Base-by-base conservation (phyloP, 495 filamentous ascomycete genomes). In the Annulohypoxylon bovei region DNA sequence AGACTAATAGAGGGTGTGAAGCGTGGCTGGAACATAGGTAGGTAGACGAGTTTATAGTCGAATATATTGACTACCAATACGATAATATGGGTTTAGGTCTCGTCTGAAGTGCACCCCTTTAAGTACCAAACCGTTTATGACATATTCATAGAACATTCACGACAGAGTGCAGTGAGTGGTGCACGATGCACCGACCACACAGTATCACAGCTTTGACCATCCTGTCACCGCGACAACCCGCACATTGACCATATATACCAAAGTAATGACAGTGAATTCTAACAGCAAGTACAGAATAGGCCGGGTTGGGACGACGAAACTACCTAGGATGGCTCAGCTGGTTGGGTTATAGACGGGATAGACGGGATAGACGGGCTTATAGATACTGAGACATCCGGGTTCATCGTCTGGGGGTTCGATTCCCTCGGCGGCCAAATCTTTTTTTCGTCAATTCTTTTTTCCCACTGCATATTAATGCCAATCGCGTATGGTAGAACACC, bases 1-100 rank as follows among this genome's bases (percentile, higher is more conserved):
- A 47, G 81, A 83, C 61, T 83, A 53, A 20, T 23, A 20, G 23
- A 37, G 30, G 8, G 3, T 3, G 30, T 4, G 3, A 32, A 8
- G 6, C 6, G 23, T 27, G 11, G 22, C 20, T 27, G 12, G 12
- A 28, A n/a, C 12, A 22, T 27, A 50, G 14, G 44, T 47, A 47
- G 18, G 44, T 47, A 47, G 44, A 47, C 8, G 4, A 32, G 8
- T 8, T 32, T 32, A 8, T 32, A 8, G 8, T 32, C 30, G 30
- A 32, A 32, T 20, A 18, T 42, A 42, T n/a, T 16, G 39, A 42
- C 14, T 32, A 4, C 8, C 8, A 32, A 32, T 32, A 32, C 8
- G 30, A 32, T 4, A 32, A 32, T 32, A 32, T 32, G 30, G 8
- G 30, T 32, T 8, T 8, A 32, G 30, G 30, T 32, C 30, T n/a